A percentile compares a stretch with the other conserved stretches of the same genome.
Evolutionary conservation across 345 rosid species (phyloP).

Genomic region (Psidium friedrichsthalianum): DNA sequence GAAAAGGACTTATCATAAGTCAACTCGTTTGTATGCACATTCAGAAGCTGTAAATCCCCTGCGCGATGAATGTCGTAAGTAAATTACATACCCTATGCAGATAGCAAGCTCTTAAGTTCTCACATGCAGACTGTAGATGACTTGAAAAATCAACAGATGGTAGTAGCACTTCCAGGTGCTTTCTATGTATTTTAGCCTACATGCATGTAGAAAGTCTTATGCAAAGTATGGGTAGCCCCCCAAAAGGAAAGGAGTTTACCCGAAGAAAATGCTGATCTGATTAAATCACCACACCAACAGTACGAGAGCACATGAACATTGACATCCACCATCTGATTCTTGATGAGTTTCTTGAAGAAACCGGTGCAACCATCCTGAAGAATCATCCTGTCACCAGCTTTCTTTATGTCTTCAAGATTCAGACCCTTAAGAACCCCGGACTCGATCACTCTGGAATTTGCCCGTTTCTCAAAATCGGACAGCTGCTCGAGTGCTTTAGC

Average conservation of each 20-base stretch:
- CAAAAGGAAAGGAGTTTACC: constrained; percentile 26
- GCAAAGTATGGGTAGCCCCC: background rate
- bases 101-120: background rate
- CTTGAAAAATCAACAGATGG: background rate
- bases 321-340: constrained; percentile 41
- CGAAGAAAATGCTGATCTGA: constrained; percentile 62
- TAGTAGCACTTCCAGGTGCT: background rate
- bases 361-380: constrained; percentile 84
- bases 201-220: background rate
- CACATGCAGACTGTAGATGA: background rate
- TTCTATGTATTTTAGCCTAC: background rate
- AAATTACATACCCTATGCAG: background rate
- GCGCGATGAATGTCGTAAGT: constrained; percentile 1
- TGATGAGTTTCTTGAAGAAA: constrained; percentile 57
- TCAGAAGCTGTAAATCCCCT: constrained; percentile 53
- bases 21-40: constrained; percentile 80
- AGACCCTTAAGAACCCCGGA: constrained; percentile 87
- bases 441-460: constrained; percentile 74
- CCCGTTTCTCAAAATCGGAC: constrained; percentile 67
- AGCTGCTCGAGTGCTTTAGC: constrained; percentile 60
- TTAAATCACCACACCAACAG: constrained; percentile 96
- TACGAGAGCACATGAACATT: constrained; percentile 71
- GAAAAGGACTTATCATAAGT: constrained; percentile 50
- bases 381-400: constrained; percentile 75
- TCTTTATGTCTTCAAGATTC: constrained; percentile 77